Evolutionary conservation across 139 green algal genomes (phyloP).

Genomic region (Tetradesmus obliquus): DNA sequence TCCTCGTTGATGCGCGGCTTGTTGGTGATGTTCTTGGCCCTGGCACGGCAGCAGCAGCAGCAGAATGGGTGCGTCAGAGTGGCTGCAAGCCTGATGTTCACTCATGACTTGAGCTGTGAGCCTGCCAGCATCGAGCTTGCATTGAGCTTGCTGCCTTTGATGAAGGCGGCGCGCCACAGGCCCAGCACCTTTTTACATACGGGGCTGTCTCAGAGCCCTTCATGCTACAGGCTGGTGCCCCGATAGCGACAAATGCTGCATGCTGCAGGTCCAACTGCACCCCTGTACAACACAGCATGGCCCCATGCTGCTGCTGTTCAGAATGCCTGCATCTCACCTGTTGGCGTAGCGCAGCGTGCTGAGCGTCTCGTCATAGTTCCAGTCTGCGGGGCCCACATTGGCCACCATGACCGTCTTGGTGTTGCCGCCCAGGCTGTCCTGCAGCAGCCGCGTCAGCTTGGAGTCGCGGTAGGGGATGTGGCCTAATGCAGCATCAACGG

Average conservation of each 20-base stretch:
- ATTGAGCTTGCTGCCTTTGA: no score
- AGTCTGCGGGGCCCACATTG: constrained; percentile 82
- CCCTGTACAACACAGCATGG: no score
- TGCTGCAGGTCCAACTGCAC: no score
- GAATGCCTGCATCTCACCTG: not conserved
- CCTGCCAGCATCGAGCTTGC: no score
- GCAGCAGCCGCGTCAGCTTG: constrained; percentile 85
- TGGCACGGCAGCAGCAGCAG: not conserved
- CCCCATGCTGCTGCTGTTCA: not conserved
- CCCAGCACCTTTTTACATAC: no score
- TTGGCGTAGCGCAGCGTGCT: constrained; percentile 73
- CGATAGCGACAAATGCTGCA: no score
- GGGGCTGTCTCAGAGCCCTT: no score
- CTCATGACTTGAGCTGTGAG: not conserved
- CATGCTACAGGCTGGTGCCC: no score
- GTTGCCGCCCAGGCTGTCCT: constrained; percentile 84
- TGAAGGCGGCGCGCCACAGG: no score
- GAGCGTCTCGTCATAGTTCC: constrained; percentile 88
- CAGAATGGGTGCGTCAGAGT: not conserved
- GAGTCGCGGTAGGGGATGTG: constrained; percentile 85
- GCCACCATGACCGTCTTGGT: constrained; percentile 90
- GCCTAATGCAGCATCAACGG: constrained; percentile 30
- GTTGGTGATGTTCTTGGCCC: constrained; percentile 93
- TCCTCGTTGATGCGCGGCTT: constrained; percentile 90
- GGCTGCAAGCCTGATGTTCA: not conserved